These are phyloP conservation scores for Toxoplasma gondii DNA, from an alignment of 169 alveolate genomes.

Conservation along the genomic window DNA sequence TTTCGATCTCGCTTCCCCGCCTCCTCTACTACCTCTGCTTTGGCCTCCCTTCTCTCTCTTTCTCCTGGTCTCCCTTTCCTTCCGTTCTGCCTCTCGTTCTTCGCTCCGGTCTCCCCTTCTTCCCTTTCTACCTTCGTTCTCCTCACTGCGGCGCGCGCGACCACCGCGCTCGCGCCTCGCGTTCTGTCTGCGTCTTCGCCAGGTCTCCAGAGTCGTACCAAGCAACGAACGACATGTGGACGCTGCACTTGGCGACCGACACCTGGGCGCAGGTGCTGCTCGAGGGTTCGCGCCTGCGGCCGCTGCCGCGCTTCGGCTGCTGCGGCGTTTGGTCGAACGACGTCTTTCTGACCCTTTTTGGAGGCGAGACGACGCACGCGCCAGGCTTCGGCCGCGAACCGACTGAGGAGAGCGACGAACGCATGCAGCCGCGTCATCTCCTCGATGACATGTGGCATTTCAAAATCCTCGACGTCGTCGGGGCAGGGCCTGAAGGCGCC, in stretches of 20 bases:
- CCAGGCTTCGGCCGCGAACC: neutral
- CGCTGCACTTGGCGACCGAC: constrained; percentile 78
- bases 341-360: constrained; percentile 83
- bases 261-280: constrained; percentile 83
- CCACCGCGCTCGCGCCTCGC: neutral
- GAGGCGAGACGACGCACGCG: constrained; percentile 60
- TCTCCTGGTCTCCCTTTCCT: no score
- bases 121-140: no score
- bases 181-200: neutral
- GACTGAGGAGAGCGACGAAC: neutral
- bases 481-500: neutral
- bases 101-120: no score
- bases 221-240: constrained; percentile 88
- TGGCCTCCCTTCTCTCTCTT: no score
- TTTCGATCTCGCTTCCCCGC: no score
- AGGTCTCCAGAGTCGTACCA: neutral
- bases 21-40: no score
- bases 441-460: constrained; percentile 87
- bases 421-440: constrained; percentile 69
- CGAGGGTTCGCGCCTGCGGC: constrained; percentile 80
- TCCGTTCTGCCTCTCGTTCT: no score
- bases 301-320: constrained; percentile 89
- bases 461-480: constrained; percentile 66
- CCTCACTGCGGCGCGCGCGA: neutral
- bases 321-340: constrained; percentile 88